Evolutionary conservation across 768 basidiomycete genomes (phyloP).

Genomic region (Lentinula edodes): DNA sequence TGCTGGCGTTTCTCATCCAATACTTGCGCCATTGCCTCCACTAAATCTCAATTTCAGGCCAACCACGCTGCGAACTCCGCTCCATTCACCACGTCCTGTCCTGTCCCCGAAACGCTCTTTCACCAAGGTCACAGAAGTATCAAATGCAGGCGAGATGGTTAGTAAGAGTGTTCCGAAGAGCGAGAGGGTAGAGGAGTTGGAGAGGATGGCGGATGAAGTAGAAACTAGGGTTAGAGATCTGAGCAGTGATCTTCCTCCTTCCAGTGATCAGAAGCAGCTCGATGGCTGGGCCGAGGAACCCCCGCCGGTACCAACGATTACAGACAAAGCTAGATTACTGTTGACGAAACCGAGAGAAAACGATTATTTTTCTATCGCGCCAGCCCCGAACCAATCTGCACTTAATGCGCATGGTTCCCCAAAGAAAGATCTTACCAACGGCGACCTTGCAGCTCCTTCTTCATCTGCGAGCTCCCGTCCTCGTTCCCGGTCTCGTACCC

Average conservation of each 20-base stretch:
- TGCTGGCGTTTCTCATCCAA: neutral
- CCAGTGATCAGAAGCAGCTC: slow-evolving; percentile 11
- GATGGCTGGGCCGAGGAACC: slow-evolving; percentile 12
- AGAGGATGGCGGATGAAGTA: slow-evolving; percentile 66
- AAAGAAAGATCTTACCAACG: neutral
- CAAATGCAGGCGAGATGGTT: neutral
- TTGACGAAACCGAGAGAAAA: slow-evolving; percentile 13
- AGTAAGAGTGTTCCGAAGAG: slow-evolving; percentile 32
- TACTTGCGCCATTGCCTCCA: slow-evolving; percentile 1
- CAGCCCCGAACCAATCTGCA: neutral
- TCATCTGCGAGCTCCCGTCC: neutral
- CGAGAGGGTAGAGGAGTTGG: slow-evolving; percentile 62
- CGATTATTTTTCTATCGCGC: slow-evolving; percentile 7
- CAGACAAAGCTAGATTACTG: slow-evolving; percentile 20
- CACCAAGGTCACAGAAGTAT: slow-evolving; percentile 13
- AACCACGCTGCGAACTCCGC: slow-evolving; percentile 25
- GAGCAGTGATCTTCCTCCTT: slow-evolving; percentile 18
- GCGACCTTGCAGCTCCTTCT: neutral
- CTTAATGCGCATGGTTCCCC: neutral
- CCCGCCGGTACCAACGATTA: slow-evolving; percentile 49
- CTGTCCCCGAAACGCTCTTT: slow-evolving; percentile 61
- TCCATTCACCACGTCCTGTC: slow-evolving; percentile 65
- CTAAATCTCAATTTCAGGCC: slow-evolving; percentile 16
- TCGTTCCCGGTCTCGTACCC: slow-evolving; percentile 10
- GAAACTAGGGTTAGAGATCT: slow-evolving; percentile 28